Percentiles rank a stretch among this genome's conserved stretches.
Evolutionary conservation across 257 asterid genomes (phyloP).

Genomic region (Avicennia marina): DNA sequence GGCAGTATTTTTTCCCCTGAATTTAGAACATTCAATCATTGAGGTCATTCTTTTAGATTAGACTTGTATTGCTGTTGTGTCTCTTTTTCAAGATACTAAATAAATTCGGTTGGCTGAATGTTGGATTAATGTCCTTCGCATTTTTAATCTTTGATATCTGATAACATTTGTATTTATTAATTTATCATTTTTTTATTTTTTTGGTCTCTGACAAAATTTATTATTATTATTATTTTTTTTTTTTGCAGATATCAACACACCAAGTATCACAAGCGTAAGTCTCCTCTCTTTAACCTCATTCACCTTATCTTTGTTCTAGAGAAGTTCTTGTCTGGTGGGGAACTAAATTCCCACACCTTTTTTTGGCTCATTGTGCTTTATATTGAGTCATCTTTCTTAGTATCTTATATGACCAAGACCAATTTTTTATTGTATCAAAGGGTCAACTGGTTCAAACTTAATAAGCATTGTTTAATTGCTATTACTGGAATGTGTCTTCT

Average conservation of each 20-base stretch:
- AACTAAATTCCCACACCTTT: background rate
- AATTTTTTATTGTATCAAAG: too few relatives aligned
- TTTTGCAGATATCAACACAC: slow-evolving; percentile 92
- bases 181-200: background rate
- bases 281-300: slow-evolving; percentile 18
- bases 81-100: too few relatives aligned
- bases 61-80: too few relatives aligned
- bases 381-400: too few relatives aligned
- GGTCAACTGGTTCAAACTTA: too few relatives aligned
- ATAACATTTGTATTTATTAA: background rate
- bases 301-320: slow-evolving; percentile 2
- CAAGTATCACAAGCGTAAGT: slow-evolving; percentile 97
- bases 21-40: background rate
- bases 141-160: slow-evolving; percentile 11
- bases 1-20: too few relatives aligned
- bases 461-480: background rate
- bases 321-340: background rate
- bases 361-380: background rate
- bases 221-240: slow-evolving; percentile 43
- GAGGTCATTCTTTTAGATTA: too few relatives aligned
- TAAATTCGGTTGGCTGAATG: too few relatives aligned
- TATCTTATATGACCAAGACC: too few relatives aligned
- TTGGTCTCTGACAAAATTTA: slow-evolving; percentile 23
- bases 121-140: slow-evolving; percentile 5
- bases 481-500: background rate